Percentiles rank a stretch among this genome's conserved stretches.
These are phyloP conservation scores for Sphagnum magellanicum DNA, from an alignment of 228 moss, liverwort and hornwort species.

Conservation along the genomic window DNA sequence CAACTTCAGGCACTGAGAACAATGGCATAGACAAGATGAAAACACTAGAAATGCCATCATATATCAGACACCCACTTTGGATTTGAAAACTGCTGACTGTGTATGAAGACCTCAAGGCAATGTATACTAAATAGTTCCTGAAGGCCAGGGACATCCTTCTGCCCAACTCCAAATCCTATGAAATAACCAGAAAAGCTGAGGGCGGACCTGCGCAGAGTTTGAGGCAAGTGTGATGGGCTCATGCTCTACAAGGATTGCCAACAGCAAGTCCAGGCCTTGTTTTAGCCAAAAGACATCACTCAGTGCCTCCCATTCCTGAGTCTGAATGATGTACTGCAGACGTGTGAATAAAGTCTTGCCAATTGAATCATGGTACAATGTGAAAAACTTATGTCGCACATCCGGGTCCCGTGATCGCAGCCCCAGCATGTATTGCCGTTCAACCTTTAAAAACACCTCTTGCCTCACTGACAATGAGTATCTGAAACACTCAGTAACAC, in stretches of 20 bases:
- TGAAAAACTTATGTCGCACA: conserved; percentile 94
- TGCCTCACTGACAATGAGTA: conserved; percentile 84
- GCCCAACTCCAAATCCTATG: no score
- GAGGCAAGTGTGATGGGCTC: conserved; percentile 98
- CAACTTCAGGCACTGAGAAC: no score
- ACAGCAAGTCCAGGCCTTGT: conserved; percentile 92
- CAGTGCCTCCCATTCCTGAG: conserved; percentile 96
- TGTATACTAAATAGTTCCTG: no score
- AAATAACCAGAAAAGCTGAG: no score
- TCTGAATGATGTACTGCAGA: conserved; percentile 94
- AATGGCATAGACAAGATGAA: no score
- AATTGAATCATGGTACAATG: conserved; percentile 92
- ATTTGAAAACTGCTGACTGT: no score
- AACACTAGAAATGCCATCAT: no score
- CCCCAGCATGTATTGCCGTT: conserved; percentile 96
- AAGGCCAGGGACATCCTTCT: no score
- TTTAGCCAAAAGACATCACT: conserved; percentile 99
- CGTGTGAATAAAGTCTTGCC: conserved; percentile 92
- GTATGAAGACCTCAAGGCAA: no score
- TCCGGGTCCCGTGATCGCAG: conserved; percentile 92
- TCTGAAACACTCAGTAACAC: conserved; percentile 27
- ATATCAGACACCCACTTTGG: no score
- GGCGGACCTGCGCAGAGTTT: conserved; percentile 80
- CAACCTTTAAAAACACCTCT: conserved; percentile 97
- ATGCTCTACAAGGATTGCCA: conserved; percentile 98